These are phyloP conservation scores for Rhododendron simsii DNA, from an alignment of 148 eudicot genomes.

Conservation along the genomic window DNA sequence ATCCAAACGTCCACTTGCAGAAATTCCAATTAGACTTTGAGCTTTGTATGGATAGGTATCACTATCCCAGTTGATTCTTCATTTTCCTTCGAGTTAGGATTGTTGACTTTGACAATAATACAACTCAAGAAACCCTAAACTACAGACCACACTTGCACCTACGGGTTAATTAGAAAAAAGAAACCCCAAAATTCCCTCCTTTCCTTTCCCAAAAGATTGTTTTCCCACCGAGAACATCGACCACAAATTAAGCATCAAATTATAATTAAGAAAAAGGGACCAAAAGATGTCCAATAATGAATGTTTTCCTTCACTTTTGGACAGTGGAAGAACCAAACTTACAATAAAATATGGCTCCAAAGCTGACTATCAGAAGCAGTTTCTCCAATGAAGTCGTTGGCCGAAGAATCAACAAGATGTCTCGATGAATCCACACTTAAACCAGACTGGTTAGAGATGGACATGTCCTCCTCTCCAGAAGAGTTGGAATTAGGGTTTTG, in stretches of 20 bases:
- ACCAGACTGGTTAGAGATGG: constrained; percentile 25
- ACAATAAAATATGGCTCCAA: constrained; percentile 27
- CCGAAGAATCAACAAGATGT: constrained; percentile 9
- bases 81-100: background rate
- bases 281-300: background rate
- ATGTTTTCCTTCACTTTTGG: background rate
- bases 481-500: constrained; percentile 25
- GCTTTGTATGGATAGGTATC: background rate
- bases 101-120: background rate
- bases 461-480: constrained; percentile 22
- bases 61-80: background rate
- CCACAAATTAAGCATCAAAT: background rate
- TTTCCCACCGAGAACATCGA: background rate
- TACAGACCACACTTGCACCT: background rate
- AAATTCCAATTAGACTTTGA: too few relatives aligned
- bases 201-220: background rate
- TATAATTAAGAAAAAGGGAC: too few relatives aligned
- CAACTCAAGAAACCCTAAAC: background rate
- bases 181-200: background rate
- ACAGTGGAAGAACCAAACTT: constrained; percentile 8
- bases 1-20: too few relatives aligned
- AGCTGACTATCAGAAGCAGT: constrained; percentile 23
- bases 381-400: constrained; percentile 18
- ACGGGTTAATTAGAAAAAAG: background rate
- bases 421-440: constrained; percentile 20